Conservation (phyloP, 805 yeast species). For the Candida patagonica region DNA sequence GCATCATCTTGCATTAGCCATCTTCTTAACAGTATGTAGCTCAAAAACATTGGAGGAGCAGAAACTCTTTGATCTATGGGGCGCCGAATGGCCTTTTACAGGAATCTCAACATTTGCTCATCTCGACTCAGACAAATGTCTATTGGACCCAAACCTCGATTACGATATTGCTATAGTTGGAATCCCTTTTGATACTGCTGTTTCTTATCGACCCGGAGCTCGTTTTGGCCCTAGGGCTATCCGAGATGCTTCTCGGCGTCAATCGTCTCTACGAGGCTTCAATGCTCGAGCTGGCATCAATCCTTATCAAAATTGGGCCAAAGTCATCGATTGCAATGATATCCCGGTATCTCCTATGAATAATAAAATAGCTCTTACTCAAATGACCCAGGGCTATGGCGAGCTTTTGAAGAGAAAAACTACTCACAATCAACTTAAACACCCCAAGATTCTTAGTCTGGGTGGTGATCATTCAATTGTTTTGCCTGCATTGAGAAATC, state of each 20-base stretch:
- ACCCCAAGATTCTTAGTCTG: conserved; percentile 59
- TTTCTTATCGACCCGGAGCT: conserved; percentile 71
- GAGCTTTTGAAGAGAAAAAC: conserved; percentile 37
- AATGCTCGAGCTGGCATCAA: conserved; percentile 55
- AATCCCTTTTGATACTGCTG: conserved; percentile 78
- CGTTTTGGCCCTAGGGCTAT: conserved; percentile 59
- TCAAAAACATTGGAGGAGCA: too few species aligned
- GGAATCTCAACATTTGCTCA: conserved; percentile 57
- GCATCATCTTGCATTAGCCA: too few species aligned
- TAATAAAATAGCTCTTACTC: conserved; percentile 52
- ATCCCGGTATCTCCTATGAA: conserved; percentile 63
- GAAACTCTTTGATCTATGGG: conserved; percentile 55
- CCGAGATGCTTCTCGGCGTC: conserved; percentile 39
- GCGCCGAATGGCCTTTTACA: conserved; percentile 53
- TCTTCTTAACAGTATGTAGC: too few species aligned
- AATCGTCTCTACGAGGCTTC: conserved; percentile 58
- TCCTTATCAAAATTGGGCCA: conserved; percentile 48
- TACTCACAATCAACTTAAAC: conserved; percentile 20
- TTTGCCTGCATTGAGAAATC: conserved; percentile 62
- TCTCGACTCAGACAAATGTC: conserved; percentile 50
- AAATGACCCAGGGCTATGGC: conserved; percentile 49
- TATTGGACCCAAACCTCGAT: conserved; percentile 33
- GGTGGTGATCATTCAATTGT: conserved; percentile 82
- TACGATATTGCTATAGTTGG: conserved; percentile 72
- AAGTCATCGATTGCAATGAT: conserved; percentile 58